phyloP scores from a whole-genome alignment of 495 filamentous ascomycete species.

The Lasiosphaeria miniovina region DNA sequence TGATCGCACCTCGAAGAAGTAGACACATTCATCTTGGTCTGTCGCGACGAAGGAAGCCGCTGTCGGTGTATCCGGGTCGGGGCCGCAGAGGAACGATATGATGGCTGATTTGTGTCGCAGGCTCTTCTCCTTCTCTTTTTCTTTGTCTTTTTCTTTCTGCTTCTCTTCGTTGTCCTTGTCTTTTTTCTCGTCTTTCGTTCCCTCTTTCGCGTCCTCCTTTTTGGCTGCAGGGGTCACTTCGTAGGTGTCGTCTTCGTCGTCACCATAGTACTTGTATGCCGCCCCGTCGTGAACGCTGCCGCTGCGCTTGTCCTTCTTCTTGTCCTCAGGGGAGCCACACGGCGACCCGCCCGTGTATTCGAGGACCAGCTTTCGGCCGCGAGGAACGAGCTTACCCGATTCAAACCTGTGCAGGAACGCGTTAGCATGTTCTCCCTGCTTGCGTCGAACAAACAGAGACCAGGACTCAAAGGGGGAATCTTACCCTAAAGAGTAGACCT shows the following conservation, averaged over 20 bases:
- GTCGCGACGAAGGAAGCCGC: constrained; percentile 79
- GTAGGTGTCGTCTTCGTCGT: constrained; percentile 22
- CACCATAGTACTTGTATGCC: constrained; percentile 34
- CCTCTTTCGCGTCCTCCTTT: constrained; percentile 30
- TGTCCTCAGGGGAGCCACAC: constrained; percentile 51
- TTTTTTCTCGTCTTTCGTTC: constrained; percentile 38
- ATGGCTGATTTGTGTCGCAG: constrained; percentile 75
- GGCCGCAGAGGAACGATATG: constrained; percentile 92
- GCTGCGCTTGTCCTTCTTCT: constrained; percentile 17
- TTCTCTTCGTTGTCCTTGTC: constrained; percentile 32
- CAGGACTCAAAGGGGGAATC: constrained; percentile 22
- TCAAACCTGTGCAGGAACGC: constrained; percentile 51
- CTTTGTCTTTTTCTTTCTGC: constrained; percentile 37
- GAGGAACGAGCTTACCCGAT: constrained; percentile 66
- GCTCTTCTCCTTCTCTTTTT: constrained; percentile 38
- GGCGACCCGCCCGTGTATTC: constrained; percentile 90
- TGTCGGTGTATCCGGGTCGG: constrained; percentile 57
- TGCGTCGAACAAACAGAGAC: background rate
- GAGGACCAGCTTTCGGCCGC: constrained; percentile 86
- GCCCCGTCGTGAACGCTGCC: constrained; percentile 34
- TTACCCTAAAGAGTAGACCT: constrained; percentile 82
- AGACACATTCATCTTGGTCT: constrained; percentile 84
- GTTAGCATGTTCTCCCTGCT: constrained; percentile 12
- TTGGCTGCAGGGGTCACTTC: constrained; percentile 12
- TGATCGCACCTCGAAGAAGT: constrained; percentile 93